A percentile compares a stretch with the other conserved stretches of the same genome.
phyloP scores from a whole-genome alignment of 495 filamentous ascomycete genomes.

The Penicillium riverlandense region DNA sequence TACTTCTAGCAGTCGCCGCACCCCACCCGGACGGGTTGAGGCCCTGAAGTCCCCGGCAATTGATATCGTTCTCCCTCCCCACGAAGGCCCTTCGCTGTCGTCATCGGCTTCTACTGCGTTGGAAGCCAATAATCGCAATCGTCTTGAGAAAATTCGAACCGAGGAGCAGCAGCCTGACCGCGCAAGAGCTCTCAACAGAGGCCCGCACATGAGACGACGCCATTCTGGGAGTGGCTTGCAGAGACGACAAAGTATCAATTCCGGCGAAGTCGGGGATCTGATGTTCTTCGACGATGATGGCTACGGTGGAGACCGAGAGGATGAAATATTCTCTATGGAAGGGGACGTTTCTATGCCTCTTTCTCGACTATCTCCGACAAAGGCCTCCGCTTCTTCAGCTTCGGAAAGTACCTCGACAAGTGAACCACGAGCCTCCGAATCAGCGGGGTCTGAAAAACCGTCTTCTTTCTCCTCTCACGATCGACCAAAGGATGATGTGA shows the following conservation, averaged over 20 bases:
- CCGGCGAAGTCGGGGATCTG: conserved; percentile 55
- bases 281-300: conserved; percentile 83
- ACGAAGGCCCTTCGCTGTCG: conserved; percentile 27
- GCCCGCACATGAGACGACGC: conserved; percentile 43
- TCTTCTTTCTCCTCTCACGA: background rate
- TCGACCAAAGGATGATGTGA: conserved; percentile 4
- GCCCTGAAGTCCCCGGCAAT: conserved; percentile 19
- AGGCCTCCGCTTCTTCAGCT: background rate
- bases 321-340: conserved; percentile 71
- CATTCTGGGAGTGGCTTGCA: conserved; percentile 77
- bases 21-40: conserved; percentile 4
- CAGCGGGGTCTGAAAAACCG: background rate
- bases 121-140: conserved; percentile 23
- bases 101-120: conserved; percentile 39
- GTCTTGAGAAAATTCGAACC: conserved; percentile 24
- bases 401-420: conserved; percentile 1
- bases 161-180: conserved; percentile 19
- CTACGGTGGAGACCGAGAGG: conserved; percentile 72
- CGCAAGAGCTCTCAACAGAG: conserved; percentile 25
- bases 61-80: conserved; percentile 18
- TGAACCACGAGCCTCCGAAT: background rate
- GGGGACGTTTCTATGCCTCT: conserved; percentile 30
- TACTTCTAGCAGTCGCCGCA: conserved; percentile 17
- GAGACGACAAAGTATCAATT: conserved; percentile 56
- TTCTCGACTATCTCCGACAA: background rate